A percentile compares a stretch with the other conserved stretches of the same genome.
Evolutionary conservation across 2,329 filamentous ascomycete genomes (phyloP).

Genomic region (Pyrenochaeta sp.): DNA sequence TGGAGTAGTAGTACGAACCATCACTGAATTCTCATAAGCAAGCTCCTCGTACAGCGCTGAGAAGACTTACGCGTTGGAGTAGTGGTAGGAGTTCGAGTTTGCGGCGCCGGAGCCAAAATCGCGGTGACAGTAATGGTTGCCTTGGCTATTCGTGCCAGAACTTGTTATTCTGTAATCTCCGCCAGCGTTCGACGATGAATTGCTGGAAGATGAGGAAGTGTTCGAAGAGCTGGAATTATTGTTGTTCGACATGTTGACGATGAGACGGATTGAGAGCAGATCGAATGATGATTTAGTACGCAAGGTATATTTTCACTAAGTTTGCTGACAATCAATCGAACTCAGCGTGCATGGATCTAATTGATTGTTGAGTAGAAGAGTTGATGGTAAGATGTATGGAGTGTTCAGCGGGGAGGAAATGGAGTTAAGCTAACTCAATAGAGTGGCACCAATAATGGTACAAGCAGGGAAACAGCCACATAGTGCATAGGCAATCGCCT

Average conservation of each 20-base stretch:
- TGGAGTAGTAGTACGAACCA: slow-evolving; percentile 51
- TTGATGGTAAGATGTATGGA: too few species aligned
- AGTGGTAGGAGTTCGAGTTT: slow-evolving; percentile 52
- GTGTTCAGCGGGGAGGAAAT: too few species aligned
- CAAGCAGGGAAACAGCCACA: too few species aligned
- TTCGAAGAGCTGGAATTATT: slow-evolving; percentile 5
- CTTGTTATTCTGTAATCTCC: slow-evolving; percentile 49
- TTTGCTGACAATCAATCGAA: not conserved
- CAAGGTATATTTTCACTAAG: not conserved
- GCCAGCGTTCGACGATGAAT: slow-evolving; percentile 12
- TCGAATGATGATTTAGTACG: too few species aligned
- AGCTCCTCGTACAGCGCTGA: not conserved
- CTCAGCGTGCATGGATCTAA: not conserved
- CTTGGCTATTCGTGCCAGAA: slow-evolving; percentile 53
- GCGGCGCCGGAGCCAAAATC: slow-evolving; percentile 47
- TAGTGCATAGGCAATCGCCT: too few species aligned
- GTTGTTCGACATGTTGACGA: slow-evolving; percentile 2
- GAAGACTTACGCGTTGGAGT: slow-evolving; percentile 42
- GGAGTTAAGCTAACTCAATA: too few species aligned
- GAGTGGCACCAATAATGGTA: too few species aligned
- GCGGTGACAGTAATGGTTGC: slow-evolving; percentile 52
- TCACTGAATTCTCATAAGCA: not conserved
- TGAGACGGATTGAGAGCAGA: not conserved
- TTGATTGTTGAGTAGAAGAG: too few species aligned
- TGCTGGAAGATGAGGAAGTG: slow-evolving; percentile 14